Base-by-base conservation (phyloP, 768 basidiomycete species). In the Russula sp. region DNA sequence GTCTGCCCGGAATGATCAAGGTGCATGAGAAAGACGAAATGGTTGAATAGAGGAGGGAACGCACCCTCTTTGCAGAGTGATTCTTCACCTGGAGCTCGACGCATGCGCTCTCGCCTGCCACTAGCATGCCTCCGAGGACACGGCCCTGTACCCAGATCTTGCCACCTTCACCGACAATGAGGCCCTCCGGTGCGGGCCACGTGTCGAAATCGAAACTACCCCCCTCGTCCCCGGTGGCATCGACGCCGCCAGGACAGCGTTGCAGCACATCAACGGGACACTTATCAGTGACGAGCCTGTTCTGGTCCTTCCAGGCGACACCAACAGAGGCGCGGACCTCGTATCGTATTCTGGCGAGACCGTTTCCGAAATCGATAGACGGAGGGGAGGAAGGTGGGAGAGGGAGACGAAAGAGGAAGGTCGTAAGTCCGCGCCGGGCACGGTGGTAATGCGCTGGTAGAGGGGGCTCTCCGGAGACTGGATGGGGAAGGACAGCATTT, bases 71-170 rank as follows among this genome's bases (percentile, higher is more conserved):
- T 57, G 77, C 76, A 1, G 90, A 89, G 72, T 91, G 87, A 70
- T 94, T 94, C 79, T 86, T 91, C 54, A 93, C 86, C 66, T 87
- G 84, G 59, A 94, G 74, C 70, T 91, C 87, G 49, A 93, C 78
- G 71, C 86, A 88, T 20, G 82, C 86, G 64, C 82, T 83, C 70
- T 85, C 83, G 10, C 91, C 91, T 34, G 87, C 83, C 9, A 90
- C 79, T 20, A 87, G 70, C 16, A 87, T 74, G 9, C 81, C 84
- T 38, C 84, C 87, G 26, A 89, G 75, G 20, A 94, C 72, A 59
- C 76, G 82, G 1, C 83, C 90, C 70, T 88, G 87, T 51, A 83
- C 81, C 86, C 89, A 90, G 34, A 94, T 79, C 73, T 88, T 91
- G 6, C 91, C 92, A 67, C 81, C 83, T 71, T 94, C 91, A 0